Evolutionary conservation across 2,329 filamentous ascomycete species (phyloP).

Genomic region (Colletotrichum graminicola): DNA sequence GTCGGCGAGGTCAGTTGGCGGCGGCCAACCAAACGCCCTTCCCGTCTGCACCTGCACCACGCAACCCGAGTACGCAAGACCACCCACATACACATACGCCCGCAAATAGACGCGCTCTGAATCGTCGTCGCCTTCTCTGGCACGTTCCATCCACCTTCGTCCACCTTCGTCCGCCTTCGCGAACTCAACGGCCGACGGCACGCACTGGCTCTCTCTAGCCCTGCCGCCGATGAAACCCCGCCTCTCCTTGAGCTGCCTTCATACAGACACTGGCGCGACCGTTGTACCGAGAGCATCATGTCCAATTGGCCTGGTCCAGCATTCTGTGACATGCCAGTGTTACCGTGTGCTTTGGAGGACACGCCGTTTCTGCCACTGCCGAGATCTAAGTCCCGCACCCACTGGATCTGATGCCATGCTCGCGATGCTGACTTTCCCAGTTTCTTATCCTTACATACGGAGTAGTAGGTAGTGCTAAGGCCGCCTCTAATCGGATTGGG

Average conservation of each 20-base stretch:
- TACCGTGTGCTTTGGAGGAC: neutral
- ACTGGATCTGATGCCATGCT: neutral
- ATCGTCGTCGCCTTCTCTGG: constrained; percentile 15
- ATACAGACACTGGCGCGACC: constrained; percentile 6
- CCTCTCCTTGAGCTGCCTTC: neutral
- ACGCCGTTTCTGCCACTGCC: constrained; percentile 5
- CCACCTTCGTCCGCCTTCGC: constrained; percentile 14
- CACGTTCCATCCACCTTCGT: constrained; percentile 25
- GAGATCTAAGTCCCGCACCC: neutral
- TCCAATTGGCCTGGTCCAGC: neutral
- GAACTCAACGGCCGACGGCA: neutral
- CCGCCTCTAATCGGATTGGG: constrained; percentile 12
- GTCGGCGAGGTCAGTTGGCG: constrained; percentile 33
- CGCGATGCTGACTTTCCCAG: constrained; percentile 15
- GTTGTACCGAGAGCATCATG: neutral
- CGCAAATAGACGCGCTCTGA: constrained; percentile 30
- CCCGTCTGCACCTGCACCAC: constrained; percentile 30
- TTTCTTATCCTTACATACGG: constrained; percentile 16
- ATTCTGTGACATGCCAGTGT: neutral
- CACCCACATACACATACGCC: neutral
- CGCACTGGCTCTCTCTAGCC: neutral
- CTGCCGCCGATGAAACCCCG: constrained; percentile 16
- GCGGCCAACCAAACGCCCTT: constrained; percentile 39
- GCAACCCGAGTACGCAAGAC: constrained; percentile 6
- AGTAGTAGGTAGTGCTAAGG: neutral